Evolutionary conservation across 2,329 filamentous ascomycete species (phyloP), one percentile per base, ranked within the genome.

Genomic region (Pyrenophora graminea): DNA sequence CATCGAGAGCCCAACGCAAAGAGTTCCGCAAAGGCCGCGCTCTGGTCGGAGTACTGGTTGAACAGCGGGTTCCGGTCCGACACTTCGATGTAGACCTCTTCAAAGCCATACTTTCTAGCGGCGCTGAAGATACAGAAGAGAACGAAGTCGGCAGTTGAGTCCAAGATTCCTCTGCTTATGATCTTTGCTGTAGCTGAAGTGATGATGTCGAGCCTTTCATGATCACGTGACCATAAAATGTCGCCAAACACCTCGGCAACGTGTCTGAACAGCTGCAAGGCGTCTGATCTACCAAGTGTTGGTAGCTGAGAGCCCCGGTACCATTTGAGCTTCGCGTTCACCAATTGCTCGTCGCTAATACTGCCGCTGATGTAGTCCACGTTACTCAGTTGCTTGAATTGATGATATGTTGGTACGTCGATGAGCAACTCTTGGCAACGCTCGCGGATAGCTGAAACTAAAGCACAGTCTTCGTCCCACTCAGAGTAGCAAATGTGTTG

Each of bases 1-100:
- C 84, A 87, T 46, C 83, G 80, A 3, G 84, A 86, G 1, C 84
- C 84, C 1, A 86, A 73, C 0, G 83, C 84, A 68, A 85, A 86
- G 0, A 85, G 79, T 63, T 86, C 84, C 1, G 84, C 80, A 59
- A 86, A 86, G 6, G 82, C 82, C 27, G 83, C 84, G 12, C 84
- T 83, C 65, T 87, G 84, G 49, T 86, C 84, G 1, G 82, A 75
- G 48, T 85, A 83, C 17, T 80, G 76, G 46, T 85, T 82, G 67
- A 85, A 84, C 8, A 85, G 72, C 0, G 83, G 84, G 59, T 85
- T 85, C 6, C 83, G 76, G 61, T 86, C 84, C 0, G 81, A 83
- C 1, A 85, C 81, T 64, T 86, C 84, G 10, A 83, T 73, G 60
- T 85, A 86, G 0, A 86, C 81, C 51, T 87, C 83, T 52, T 86